Conservation (phyloP, 2,329 filamentous ascomycete genomes). For the Trichoderma cornu-damae region DNA sequence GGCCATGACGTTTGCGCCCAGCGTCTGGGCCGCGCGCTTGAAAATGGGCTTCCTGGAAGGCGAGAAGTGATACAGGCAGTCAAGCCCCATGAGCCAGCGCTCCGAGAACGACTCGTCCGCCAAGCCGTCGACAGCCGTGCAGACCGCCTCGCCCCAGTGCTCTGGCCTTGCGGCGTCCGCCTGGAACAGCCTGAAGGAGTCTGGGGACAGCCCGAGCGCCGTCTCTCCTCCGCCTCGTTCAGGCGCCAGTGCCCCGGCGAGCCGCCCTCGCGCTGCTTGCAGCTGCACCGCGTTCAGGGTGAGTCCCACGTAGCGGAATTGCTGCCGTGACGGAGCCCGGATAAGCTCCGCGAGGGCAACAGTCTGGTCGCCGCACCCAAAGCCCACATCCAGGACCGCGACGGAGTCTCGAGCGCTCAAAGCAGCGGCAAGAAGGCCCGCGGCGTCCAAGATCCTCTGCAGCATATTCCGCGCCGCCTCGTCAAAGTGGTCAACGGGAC, state of each 20-base stretch:
- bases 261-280: conserved; percentile 31
- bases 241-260: background rate
- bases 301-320: conserved; percentile 48
- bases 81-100: conserved; percentile 50
- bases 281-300: conserved; percentile 46
- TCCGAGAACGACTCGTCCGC: conserved; percentile 23
- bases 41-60: conserved; percentile 48
- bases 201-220: background rate
- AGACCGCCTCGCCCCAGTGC: conserved; percentile 34
- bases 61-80: conserved; percentile 53
- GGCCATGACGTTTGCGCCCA: conserved; percentile 48
- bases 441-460: background rate
- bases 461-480: conserved; percentile 39
- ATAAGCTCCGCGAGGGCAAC: background rate
- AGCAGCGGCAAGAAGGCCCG: background rate
- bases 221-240: background rate
- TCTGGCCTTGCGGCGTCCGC: conserved; percentile 46
- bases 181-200: conserved; percentile 38
- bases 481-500: conserved; percentile 36
- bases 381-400: conserved; percentile 49
- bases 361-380: conserved; percentile 56
- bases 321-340: conserved; percentile 22
- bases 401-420: conserved; percentile 19
- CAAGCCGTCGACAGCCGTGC: conserved; percentile 21
- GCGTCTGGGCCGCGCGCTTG: conserved; percentile 33